Evolutionary conservation across 768 basidiomycete genomes (phyloP).

Genomic region (Clavaria fumosa): DNA sequence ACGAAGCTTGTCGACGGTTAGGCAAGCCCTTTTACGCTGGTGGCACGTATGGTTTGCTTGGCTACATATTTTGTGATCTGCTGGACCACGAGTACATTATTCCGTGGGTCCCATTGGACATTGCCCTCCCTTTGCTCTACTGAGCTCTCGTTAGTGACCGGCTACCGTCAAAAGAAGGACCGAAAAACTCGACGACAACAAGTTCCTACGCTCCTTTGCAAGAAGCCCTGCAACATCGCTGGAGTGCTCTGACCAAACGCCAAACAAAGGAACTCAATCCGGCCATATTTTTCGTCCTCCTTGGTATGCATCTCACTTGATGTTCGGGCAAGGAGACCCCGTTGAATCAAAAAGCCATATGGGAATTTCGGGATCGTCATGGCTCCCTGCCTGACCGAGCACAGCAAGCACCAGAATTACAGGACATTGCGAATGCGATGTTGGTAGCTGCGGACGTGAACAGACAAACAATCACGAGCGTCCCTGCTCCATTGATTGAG

Average conservation of each 20-base stretch:
- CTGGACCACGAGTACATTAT: slow-evolving; percentile 74
- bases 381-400: slow-evolving; percentile 40
- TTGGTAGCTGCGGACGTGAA: slow-evolving; percentile 53
- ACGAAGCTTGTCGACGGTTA: slow-evolving; percentile 60
- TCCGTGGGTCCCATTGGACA: slow-evolving; percentile 40
- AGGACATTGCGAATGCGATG: slow-evolving; percentile 46
- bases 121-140: slow-evolving; percentile 8
- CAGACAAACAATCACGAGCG: slow-evolving; percentile 40
- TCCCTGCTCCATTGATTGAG: slow-evolving; percentile 50
- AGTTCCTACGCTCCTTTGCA: slow-evolving; percentile 49
- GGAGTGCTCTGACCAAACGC: slow-evolving; percentile 52
- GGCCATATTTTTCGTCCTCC: slow-evolving; percentile 47
- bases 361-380: slow-evolving; percentile 63
- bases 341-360: slow-evolving; percentile 38
- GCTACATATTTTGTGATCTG: slow-evolving; percentile 92
- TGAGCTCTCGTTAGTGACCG: slow-evolving; percentile 34
- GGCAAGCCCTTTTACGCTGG: slow-evolving; percentile 83
- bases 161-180: slow-evolving; percentile 38
- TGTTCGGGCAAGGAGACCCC: slow-evolving; percentile 3
- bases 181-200: slow-evolving; percentile 45
- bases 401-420: slow-evolving; percentile 38
- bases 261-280: slow-evolving; percentile 81
- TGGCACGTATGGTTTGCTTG: slow-evolving; percentile 76
- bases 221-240: slow-evolving; percentile 50
- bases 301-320: slow-evolving; percentile 38